Conservation (phyloP, 1,284 basidiomycete species). For the Puccinia hordei region DNA sequence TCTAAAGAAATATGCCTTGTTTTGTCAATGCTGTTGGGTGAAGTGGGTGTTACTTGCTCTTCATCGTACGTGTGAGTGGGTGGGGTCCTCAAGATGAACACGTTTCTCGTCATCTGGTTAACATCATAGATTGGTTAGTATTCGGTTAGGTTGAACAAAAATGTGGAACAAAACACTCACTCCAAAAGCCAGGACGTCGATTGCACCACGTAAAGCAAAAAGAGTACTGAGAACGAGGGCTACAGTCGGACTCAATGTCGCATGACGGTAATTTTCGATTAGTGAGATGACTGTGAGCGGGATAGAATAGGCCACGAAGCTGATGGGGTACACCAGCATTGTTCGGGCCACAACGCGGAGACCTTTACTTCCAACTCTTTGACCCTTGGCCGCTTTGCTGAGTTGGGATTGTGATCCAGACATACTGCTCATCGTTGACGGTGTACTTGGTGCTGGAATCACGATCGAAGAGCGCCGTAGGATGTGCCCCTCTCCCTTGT, state of each 20-base stretch:
- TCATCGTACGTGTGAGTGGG: background rate
- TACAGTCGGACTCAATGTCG: background rate
- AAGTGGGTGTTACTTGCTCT: constrained; percentile 20
- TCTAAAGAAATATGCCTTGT: background rate
- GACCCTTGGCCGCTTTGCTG: background rate
- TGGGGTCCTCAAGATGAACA: constrained; percentile 35
- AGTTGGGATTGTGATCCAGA: background rate
- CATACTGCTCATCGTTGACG: constrained; percentile 21
- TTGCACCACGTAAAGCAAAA: constrained; percentile 31
- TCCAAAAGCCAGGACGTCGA: constrained; percentile 39
- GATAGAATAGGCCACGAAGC: constrained; percentile 23
- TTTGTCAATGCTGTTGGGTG: constrained; percentile 19
- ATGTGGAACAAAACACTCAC: background rate
- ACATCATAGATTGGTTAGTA: background rate
- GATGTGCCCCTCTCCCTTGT: constrained; percentile 38
- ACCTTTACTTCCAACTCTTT: constrained; percentile 9
- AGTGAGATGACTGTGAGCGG: constrained; percentile 28
- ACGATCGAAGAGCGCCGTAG: constrained; percentile 39
- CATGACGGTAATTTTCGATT: constrained; percentile 1
- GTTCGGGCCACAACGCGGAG: constrained; percentile 33
- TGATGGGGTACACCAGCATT: constrained; percentile 38
- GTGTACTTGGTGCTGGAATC: constrained; percentile 19
- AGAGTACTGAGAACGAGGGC: constrained; percentile 16
- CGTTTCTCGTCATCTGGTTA: constrained; percentile 29
- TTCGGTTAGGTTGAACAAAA: too few species aligned